Evolutionary conservation across 768 basidiomycete species (phyloP).

Genomic region (Lyophyllum atratum): DNA sequence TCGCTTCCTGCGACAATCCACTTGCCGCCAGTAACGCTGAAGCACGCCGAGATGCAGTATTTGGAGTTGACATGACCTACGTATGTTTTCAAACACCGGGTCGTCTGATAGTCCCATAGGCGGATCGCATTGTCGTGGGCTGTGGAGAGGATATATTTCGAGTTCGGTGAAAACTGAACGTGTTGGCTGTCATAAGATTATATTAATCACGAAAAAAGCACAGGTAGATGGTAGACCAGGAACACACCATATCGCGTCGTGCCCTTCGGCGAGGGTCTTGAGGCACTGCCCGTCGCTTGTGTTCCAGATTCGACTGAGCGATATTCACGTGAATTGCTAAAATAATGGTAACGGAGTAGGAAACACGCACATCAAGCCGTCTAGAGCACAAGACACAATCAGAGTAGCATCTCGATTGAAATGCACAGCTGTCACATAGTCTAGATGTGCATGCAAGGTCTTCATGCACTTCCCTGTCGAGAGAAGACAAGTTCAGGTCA

Average conservation of each 20-base stretch:
- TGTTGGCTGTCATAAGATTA: slow-evolving; percentile 61
- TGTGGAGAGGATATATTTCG: slow-evolving; percentile 91
- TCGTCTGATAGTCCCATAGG: slow-evolving; percentile 93
- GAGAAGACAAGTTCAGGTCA: slow-evolving; percentile 3
- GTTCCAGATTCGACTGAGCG: slow-evolving; percentile 92
- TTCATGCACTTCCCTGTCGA: slow-evolving; percentile 77
- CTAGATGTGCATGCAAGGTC: slow-evolving; percentile 88
- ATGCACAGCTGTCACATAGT: slow-evolving; percentile 92
- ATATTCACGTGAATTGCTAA: slow-evolving; percentile 6
- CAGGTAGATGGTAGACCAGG: not conserved
- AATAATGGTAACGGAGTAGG: not conserved
- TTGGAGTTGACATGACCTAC: slow-evolving; percentile 79
- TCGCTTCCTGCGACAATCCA: slow-evolving; percentile 94
- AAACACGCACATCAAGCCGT: slow-evolving; percentile 87
- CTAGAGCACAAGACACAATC: slow-evolving; percentile 88
- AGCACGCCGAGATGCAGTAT: slow-evolving; percentile 83
- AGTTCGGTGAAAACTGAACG: slow-evolving; percentile 94
- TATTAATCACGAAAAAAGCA: not conserved
- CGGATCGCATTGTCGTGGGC: slow-evolving; percentile 93
- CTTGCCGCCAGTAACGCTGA: slow-evolving; percentile 82
- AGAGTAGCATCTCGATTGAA: slow-evolving; percentile 92
- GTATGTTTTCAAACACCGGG: slow-evolving; percentile 90
- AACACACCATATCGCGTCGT: slow-evolving; percentile 77
- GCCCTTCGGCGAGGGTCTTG: slow-evolving; percentile 92
- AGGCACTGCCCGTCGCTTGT: slow-evolving; percentile 91